Evolutionary conservation across 345 rosid genomes (phyloP), one percentile per base, ranked within the genome.

Genomic region (Syzygium jambos): DNA sequence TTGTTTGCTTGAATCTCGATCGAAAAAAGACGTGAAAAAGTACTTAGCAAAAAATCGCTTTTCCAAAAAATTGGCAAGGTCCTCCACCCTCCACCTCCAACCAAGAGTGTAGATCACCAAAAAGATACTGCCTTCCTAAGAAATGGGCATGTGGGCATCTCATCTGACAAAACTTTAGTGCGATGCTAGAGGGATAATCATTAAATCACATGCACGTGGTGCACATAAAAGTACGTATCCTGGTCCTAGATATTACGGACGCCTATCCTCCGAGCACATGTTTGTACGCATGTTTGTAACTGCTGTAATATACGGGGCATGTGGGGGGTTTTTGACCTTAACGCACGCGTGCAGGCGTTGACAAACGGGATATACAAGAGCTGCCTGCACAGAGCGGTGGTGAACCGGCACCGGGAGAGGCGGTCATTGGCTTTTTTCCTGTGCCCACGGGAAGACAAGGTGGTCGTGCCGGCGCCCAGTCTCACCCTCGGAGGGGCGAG

Each of bases 331-430:
- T 85, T 23, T 41, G 21, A 16, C 25, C 61, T 16, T 59, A 14
- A 11, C n/a, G 85, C 68, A 7, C 51, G 17, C 68, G 34, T 57
- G 86, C 77, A 93, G 97, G 97, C 95, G 54, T 87, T 93, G 61
- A 88, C 93, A 5, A 94, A 93, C 38, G 97, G 95, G 59, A 88
- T 22, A 84, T 95, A 94, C 93, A 94, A 95, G 91, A 96, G 96
- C 86, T 93, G 95, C 90, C 86, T 93, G 59, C 98, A 94, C 38
- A 92, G 98, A 27, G 98, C 95, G 19, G 93, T 96, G 82, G 96
- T 95, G 89, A 92, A 93, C 84, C 89, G 87, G 17, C 88, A 88
- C 17, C 90, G 78, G 9, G 96, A 87, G 86, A 92, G 96, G 89
- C 91, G 89, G 86, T 90, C 97, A 13, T 55, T 96, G 89, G 94